Evolutionary conservation across 257 asterid species (phyloP).

Genomic region (Nicotiana knightiana): DNA sequence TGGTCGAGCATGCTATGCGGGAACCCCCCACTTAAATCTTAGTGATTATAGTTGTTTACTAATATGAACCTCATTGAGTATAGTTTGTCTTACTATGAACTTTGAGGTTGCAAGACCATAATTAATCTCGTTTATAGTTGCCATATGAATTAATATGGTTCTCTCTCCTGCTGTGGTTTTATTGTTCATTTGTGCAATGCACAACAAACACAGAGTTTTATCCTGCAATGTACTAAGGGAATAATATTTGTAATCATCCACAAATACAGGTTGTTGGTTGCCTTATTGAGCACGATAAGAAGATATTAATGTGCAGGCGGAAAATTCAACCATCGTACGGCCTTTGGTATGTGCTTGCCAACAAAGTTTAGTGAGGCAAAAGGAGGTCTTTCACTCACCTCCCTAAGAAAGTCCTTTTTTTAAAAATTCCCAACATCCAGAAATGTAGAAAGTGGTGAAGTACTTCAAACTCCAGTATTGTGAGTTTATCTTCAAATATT

Average conservation of each 20-base stretch:
- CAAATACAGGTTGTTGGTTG: constrained; percentile 81
- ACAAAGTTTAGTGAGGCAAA: neutral
- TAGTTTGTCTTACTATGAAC: neutral
- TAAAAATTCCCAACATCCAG: neutral
- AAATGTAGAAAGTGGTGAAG: neutral
- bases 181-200: neutral
- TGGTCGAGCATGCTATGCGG: neutral
- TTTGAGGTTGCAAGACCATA: neutral
- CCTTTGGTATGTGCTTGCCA: constrained; percentile 63
- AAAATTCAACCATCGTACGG: constrained; percentile 91
- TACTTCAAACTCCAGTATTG: neutral
- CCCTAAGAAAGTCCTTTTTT: neutral
- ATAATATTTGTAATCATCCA: neutral
- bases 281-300: constrained; percentile 90
- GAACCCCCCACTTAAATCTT: neutral
- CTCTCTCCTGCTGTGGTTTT: neutral
- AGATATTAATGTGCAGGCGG: constrained; percentile 77
- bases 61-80: neutral
- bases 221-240: neutral
- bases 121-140: neutral
- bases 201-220: neutral
- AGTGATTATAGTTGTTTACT: neutral
- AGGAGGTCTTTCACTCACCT: neutral
- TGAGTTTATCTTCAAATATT: neutral
- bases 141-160: neutral